A percentile compares a stretch with the other conserved stretches of the same genome.
Conservation (phyloP, 106 monocot genomes). For the Dioscorea dumetorum region DNA sequence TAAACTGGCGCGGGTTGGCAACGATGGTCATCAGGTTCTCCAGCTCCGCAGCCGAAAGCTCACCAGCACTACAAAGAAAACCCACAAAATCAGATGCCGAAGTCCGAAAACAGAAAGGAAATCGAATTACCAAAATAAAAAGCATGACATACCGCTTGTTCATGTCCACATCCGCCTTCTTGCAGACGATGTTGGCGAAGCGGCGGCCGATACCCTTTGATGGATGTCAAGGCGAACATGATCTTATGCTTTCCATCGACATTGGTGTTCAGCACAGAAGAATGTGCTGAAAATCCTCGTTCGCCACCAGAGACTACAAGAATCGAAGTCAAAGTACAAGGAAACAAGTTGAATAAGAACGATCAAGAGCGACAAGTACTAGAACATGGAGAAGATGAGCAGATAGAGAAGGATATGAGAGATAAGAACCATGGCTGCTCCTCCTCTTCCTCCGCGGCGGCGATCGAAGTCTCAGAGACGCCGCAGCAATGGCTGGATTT, state of each 20-base stretch:
- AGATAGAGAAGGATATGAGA: no score
- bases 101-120: neutral
- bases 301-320: constrained; percentile 63
- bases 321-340: neutral
- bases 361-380: no score
- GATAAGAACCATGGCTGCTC: no score
- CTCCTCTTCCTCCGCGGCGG: no score
- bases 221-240: constrained; percentile 91
- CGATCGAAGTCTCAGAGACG: no score
- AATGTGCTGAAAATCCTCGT: constrained; percentile 97
- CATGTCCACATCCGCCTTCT: constrained; percentile 98
- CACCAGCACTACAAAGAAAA: constrained; percentile 49
- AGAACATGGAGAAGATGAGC: no score
- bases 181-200: constrained; percentile 92
- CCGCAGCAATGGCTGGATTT: no score
- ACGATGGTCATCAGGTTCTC: constrained; percentile 68
- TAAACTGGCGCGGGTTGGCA: constrained; percentile 73
- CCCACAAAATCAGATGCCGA: neutral
- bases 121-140: neutral
- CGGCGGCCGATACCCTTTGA: constrained; percentile 93
- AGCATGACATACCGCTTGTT: constrained; percentile 56
- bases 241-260: constrained; percentile 96
- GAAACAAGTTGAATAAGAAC: no score
- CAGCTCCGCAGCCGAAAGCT: constrained; percentile 58
- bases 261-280: constrained; percentile 89